These are phyloP conservation scores for Sugiyamaella floridensis DNA, from an alignment of 805 yeast species.

Conservation along the genomic window DNA sequence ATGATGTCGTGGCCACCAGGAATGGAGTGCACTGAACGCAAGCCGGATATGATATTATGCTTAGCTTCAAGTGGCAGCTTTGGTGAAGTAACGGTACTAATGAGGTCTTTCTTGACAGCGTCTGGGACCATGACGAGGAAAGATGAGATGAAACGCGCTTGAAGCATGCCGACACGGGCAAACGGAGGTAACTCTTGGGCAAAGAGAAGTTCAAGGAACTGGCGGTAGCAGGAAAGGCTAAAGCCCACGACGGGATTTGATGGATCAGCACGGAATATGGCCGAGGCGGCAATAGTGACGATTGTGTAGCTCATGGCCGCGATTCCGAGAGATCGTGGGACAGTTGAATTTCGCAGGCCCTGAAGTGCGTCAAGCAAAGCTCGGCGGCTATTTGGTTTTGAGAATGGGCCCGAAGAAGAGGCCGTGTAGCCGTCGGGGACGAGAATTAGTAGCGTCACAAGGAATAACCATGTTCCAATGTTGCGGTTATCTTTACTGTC, in stretches of 20 bases:
- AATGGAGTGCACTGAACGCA: conserved; percentile 9
- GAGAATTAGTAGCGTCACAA: conserved; percentile 10
- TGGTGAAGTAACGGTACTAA: conserved; percentile 6
- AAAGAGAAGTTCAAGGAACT: conserved; percentile 10
- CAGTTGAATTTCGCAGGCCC: not conserved
- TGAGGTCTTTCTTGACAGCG: conserved; percentile 9
- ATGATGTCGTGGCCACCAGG: conserved; percentile 10
- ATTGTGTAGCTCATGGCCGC: conserved; percentile 6
- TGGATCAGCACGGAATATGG: conserved; percentile 8
- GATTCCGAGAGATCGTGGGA: conserved; percentile 5
- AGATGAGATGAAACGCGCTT: conserved; percentile 11
- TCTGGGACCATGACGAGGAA: conserved; percentile 9
- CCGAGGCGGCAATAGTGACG: conserved; percentile 16
- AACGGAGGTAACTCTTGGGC: conserved; percentile 3
- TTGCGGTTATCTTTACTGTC: conserved; percentile 9
- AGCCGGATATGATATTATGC: conserved; percentile 13
- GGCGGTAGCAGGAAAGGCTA: conserved; percentile 8
- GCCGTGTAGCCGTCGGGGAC: conserved; percentile 2
- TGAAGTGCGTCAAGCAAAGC: not conserved
- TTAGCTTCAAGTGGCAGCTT: conserved; percentile 7
- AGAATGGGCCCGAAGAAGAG: not conserved
- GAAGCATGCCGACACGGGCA: conserved; percentile 10
- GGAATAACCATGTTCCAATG: conserved; percentile 10
- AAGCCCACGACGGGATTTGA: conserved; percentile 6
- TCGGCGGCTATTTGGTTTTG: not conserved